A percentile compares a stretch with the other conserved stretches of the same genome.
Conservation (phyloP, 139 green algal species). For the Axilococcus clingmanii region DNA sequence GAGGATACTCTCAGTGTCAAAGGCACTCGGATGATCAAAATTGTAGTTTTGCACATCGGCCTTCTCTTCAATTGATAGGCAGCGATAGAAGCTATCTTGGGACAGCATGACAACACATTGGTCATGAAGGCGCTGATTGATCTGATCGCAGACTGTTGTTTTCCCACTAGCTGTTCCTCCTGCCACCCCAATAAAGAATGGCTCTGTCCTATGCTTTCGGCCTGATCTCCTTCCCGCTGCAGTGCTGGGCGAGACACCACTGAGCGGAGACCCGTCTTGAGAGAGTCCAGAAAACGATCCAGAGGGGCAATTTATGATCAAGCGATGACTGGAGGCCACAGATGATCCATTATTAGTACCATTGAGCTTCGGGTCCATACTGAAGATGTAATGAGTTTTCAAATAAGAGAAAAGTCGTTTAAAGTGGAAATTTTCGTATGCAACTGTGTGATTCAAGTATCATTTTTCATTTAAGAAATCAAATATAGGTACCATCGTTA, state of each 20-base stretch:
- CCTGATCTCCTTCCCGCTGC: neutral
- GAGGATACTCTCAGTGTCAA: slow-evolving; percentile 64
- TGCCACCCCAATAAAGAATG: slow-evolving; percentile 70
- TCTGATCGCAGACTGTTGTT: slow-evolving; percentile 88
- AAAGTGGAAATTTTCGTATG: neutral
- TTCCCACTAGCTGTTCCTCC: slow-evolving; percentile 48
- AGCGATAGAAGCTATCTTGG: slow-evolving; percentile 92
- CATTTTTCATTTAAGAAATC: too few species aligned
- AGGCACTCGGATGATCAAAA: slow-evolving; percentile 89
- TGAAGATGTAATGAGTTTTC: too few species aligned
- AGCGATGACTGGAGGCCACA: too few species aligned
- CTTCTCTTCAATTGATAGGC: slow-evolving; percentile 59
- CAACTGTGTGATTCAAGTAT: too few species aligned
- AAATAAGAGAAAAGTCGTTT: too few species aligned
- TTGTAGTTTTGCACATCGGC: slow-evolving; percentile 72
- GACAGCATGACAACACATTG: slow-evolving; percentile 83
- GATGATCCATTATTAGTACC: too few species aligned
- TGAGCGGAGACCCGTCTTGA: too few species aligned
- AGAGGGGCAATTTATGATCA: too few species aligned
- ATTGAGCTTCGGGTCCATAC: too few species aligned
- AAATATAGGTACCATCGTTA: too few species aligned
- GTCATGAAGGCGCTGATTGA: slow-evolving; percentile 85
- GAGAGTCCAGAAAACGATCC: neutral
- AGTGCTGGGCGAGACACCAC: neutral
- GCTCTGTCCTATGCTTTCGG: slow-evolving; percentile 18